Evolutionary conservation across 2,329 filamentous ascomycete genomes (phyloP), one percentile per base, ranked within the genome.

Genomic region (Venturia oleaginea): DNA sequence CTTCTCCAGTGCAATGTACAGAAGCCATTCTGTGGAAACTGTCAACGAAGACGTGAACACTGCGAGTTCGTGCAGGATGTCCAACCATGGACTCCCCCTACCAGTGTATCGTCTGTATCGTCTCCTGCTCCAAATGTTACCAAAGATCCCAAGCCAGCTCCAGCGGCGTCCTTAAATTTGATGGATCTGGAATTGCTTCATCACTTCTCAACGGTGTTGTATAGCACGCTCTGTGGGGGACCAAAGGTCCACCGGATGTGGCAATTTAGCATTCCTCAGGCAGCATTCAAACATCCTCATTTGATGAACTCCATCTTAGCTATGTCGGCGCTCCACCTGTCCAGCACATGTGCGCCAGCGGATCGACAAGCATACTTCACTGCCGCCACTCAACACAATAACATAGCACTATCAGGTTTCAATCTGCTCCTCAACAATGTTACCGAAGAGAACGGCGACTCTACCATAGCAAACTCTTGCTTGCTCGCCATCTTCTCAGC

Each of bases 401-500:
- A 7, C 17, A n/a, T 32, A 38, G 27, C 27, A 15, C 27, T 34
- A 2, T 59, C 27, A 8, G 30, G 19, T 10, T 38, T 30, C 30
- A 32, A 59, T 6, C n/a, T 19, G 6, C 51, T 30, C 7, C 11
- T 57, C 4, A 17, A 30, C 5, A 30, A 57, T 17, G 19, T 57
- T 17, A 34, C 8, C n/a, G 30, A 34, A 34, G 30, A n/a, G 15
- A 37, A 59, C 55, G n/a, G 27, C 34, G 55, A 38, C 22, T 34
- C 30, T 59, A 38, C n/a, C 17, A 34, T 59, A n/a, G 30, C 34
- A 3, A 10, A 34, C 10, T 37, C 55, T 4, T 34, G 30, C 19
- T 59, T 37, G 55, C 55, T 59, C 22, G 34, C 30, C 34, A 38
- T 59, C 37, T 59, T 59, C 55, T 34, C 30, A 17, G 55, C 55